Conservation (phyloP, 768 basidiomycete genomes). For the Trametes cingulata region DNA sequence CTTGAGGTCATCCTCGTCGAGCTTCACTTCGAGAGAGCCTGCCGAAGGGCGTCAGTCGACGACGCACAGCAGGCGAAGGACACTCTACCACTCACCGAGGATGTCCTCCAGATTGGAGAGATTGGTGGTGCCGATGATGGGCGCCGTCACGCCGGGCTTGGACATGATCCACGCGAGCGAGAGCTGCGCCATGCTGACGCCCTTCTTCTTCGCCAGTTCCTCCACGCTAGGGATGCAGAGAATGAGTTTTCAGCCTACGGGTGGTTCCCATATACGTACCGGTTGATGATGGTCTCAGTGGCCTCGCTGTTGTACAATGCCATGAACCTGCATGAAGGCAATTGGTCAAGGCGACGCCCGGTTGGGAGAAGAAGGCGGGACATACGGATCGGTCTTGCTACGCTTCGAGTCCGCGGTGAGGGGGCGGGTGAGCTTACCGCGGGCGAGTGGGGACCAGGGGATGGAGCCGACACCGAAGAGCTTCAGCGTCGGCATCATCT, state of each 20-base stretch:
- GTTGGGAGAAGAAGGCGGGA: neutral
- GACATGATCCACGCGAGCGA: constrained; percentile 39
- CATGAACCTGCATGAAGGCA: neutral
- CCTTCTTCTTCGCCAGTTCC: constrained; percentile 40
- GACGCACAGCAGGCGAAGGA: neutral
- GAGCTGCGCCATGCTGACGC: constrained; percentile 43
- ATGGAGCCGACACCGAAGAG: constrained; percentile 35
- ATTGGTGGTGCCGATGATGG: constrained; percentile 43
- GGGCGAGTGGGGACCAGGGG: constrained; percentile 41
- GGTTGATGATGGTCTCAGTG: constrained; percentile 20
- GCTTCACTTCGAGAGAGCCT: constrained; percentile 6
- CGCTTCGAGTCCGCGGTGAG: constrained; percentile 24
- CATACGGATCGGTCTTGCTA: neutral
- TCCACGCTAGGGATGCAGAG: constrained; percentile 32
- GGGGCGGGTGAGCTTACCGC: constrained; percentile 35
- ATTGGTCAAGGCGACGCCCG: neutral
- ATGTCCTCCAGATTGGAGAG: constrained; percentile 43
- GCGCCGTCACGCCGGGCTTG: constrained; percentile 36
- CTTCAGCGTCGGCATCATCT: constrained; percentile 53
- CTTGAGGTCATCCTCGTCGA: constrained; percentile 50
- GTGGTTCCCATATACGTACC: constrained; percentile 23
- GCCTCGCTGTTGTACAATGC: constrained; percentile 17
- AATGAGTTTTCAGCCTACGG: too few species aligned
- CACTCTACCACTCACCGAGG: constrained; percentile 27
- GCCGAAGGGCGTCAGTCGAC: neutral